Percentiles rank a stretch among this genome's conserved stretches.
Conservation (phyloP, 2,329 filamentous ascomycete species). For the Cytospora paraplurivora region DNA sequence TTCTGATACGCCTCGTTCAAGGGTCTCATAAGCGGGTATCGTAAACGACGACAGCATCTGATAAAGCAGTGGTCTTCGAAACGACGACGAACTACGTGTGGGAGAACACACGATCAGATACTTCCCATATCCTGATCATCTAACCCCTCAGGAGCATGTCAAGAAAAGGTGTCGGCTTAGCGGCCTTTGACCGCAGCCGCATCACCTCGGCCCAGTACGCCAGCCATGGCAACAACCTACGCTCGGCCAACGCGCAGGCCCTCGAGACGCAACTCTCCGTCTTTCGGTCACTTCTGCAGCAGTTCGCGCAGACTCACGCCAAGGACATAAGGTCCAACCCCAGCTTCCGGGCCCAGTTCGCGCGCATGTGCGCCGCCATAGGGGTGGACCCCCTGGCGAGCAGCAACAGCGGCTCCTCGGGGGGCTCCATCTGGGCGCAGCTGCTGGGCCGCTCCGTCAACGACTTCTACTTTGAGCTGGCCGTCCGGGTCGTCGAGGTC, state of each 20-base stretch:
- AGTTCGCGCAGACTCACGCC: slow-evolving; percentile 92
- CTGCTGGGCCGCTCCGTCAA: slow-evolving; percentile 89
- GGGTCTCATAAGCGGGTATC: no score
- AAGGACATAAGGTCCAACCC: slow-evolving; percentile 96
- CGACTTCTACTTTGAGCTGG: slow-evolving; percentile 98
- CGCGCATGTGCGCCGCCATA: slow-evolving; percentile 96
- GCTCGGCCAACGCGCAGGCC: slow-evolving; percentile 78
- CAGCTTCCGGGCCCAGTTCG: slow-evolving; percentile 93
- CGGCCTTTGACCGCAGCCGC: slow-evolving; percentile 82
- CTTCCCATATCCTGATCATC: neutral
- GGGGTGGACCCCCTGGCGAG: slow-evolving; percentile 92
- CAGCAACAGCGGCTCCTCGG: slow-evolving; percentile 48
- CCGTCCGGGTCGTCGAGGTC: slow-evolving; percentile 91
- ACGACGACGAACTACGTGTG: no score
- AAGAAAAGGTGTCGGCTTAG: slow-evolving; percentile 84
- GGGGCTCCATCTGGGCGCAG: slow-evolving; percentile 85
- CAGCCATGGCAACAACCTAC: slow-evolving; percentile 84
- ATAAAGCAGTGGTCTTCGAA: no score
- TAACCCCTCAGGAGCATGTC: slow-evolving; percentile 51
- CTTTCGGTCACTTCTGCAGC: slow-evolving; percentile 92
- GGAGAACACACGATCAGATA: neutral
- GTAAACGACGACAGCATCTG: no score
- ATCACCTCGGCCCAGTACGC: slow-evolving; percentile 89
- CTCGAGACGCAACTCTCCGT: slow-evolving; percentile 92
- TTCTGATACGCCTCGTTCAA: no score